phyloP scores from a whole-genome alignment of 2,329 filamentous ascomycete species.

The Teratosphaeria destructans region DNA sequence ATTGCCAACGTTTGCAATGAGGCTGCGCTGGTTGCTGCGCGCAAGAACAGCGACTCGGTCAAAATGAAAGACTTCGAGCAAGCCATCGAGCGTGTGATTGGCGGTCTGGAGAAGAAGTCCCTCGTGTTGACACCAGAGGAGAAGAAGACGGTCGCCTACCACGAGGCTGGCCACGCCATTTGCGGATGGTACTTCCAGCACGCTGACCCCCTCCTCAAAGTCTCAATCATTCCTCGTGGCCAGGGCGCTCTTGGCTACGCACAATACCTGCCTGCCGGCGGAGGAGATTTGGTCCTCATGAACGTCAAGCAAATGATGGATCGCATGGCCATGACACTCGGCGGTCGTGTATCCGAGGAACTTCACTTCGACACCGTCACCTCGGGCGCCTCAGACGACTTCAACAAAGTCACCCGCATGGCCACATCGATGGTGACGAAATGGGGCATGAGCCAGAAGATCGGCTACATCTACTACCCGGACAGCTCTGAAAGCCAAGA shows the following conservation, averaged over 20 bases:
- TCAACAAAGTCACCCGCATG: slow-evolving; percentile 95
- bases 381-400: slow-evolving; percentile 88
- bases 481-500: slow-evolving; percentile 31
- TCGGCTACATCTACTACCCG: slow-evolving; percentile 86
- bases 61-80: slow-evolving; percentile 89
- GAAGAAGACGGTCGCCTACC: slow-evolving; percentile 93
- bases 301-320: slow-evolving; percentile 94
- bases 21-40: slow-evolving; percentile 86
- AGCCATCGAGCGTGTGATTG: slow-evolving; percentile 93
- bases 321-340: slow-evolving; percentile 98
- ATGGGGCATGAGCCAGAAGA: slow-evolving; percentile 94
- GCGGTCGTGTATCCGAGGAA: slow-evolving; percentile 89
- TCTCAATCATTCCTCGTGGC: slow-evolving; percentile 94
- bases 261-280: slow-evolving; percentile 85
- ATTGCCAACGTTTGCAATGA: slow-evolving; percentile 99
- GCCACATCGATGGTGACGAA: slow-evolving; percentile 98
- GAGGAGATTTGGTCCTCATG: slow-evolving; percentile 92
- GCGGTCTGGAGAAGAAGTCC: slow-evolving; percentile 94
- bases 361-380: slow-evolving; percentile 95
- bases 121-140: slow-evolving; percentile 86
- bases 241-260: slow-evolving; percentile 91
- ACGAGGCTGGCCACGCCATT: slow-evolving; percentile 95
- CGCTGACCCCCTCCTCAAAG: slow-evolving; percentile 94
- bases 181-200: slow-evolving; percentile 96
- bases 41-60: slow-evolving; percentile 68